phyloP scores from a whole-genome alignment of 2,329 filamentous ascomycete genomes.

The Phaeoacremonium minimum region DNA sequence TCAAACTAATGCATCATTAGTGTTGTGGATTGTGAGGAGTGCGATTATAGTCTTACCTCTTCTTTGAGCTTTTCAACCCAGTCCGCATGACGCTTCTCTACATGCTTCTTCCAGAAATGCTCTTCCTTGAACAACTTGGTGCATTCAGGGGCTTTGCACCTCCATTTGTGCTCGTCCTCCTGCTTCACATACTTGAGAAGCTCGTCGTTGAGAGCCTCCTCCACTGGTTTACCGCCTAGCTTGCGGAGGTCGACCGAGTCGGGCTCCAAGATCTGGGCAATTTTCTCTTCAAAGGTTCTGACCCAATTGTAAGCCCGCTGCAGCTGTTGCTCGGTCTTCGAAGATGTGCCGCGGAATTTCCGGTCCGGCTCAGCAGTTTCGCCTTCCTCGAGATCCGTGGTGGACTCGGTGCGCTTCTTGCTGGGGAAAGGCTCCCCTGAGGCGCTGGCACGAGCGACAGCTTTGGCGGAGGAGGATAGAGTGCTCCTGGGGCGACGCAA shows the following conservation, averaged over 20 bases:
- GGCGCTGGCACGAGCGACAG: conserved; percentile 80
- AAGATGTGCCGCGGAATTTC: conserved; percentile 64
- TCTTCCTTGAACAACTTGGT: conserved; percentile 96
- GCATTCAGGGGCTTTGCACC: conserved; percentile 94
- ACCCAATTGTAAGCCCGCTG: conserved; percentile 98
- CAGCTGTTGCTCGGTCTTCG: conserved; percentile 85
- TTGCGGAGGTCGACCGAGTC: conserved; percentile 84
- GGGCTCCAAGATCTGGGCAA: conserved; percentile 87
- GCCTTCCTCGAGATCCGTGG: conserved; percentile 61
- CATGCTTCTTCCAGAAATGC: conserved; percentile 95
- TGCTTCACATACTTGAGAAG: conserved; percentile 87
- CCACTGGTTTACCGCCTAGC: conserved; percentile 80
- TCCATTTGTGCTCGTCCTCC: conserved; percentile 94
- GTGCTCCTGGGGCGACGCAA: conserved; percentile 85
- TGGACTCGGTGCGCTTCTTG: conserved; percentile 66
- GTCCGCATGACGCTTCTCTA: conserved; percentile 90
- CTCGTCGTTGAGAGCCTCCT: conserved; percentile 85
- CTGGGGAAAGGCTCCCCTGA: conserved; percentile 77
- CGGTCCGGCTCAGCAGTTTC: conserved; percentile 64
- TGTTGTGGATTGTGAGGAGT: conserved; percentile 4
- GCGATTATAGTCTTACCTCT: conserved; percentile 59
- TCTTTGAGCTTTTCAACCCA: conserved; percentile 78
- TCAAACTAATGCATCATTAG: conserved; percentile 55
- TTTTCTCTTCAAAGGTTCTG: conserved; percentile 95
- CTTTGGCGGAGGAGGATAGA: conserved; percentile 76